Evolutionary conservation across 805 yeast species (phyloP).

Genomic region (Blastobotrys mokoenaii): DNA sequence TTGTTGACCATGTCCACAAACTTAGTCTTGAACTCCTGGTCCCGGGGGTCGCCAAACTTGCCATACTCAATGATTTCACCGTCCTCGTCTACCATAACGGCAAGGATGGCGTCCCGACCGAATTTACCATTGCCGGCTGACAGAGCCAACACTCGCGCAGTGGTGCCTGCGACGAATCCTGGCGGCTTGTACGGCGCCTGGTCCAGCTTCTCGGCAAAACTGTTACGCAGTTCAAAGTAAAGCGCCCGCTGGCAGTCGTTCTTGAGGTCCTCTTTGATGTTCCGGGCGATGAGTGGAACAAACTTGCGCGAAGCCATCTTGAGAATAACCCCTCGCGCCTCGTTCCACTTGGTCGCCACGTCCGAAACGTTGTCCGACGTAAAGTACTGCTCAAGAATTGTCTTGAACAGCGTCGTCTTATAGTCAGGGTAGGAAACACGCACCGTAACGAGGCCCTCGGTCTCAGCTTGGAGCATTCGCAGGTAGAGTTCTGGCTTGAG

Average conservation of each 20-base stretch:
- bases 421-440: slow-evolving; percentile 47
- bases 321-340: slow-evolving; percentile 58
- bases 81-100: slow-evolving; percentile 65
- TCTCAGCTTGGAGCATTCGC: slow-evolving; percentile 88
- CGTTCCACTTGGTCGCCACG: slow-evolving; percentile 69
- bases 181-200: slow-evolving; percentile 91
- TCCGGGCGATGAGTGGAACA: slow-evolving; percentile 57
- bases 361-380: slow-evolving; percentile 54
- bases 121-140: slow-evolving; percentile 81
- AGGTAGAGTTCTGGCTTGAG: slow-evolving; percentile 72
- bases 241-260: slow-evolving; percentile 66
- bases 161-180: slow-evolving; percentile 68
- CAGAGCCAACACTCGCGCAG: slow-evolving; percentile 74
- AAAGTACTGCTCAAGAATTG: slow-evolving; percentile 25
- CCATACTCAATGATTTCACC: slow-evolving; percentile 70
- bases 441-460: slow-evolving; percentile 60
- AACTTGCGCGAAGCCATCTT: slow-evolving; percentile 59
- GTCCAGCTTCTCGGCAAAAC: slow-evolving; percentile 64
- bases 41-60: slow-evolving; percentile 61
- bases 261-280: slow-evolving; percentile 75
- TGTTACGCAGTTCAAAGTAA: slow-evolving; percentile 58
- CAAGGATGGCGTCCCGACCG: slow-evolving; percentile 78
- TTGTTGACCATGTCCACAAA: slow-evolving; percentile 52
- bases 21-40: slow-evolving; percentile 54
- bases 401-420: slow-evolving; percentile 32